Base-by-base conservation (phyloP, 257 asterid species). In the Solanum megistacrolobum region DNA sequence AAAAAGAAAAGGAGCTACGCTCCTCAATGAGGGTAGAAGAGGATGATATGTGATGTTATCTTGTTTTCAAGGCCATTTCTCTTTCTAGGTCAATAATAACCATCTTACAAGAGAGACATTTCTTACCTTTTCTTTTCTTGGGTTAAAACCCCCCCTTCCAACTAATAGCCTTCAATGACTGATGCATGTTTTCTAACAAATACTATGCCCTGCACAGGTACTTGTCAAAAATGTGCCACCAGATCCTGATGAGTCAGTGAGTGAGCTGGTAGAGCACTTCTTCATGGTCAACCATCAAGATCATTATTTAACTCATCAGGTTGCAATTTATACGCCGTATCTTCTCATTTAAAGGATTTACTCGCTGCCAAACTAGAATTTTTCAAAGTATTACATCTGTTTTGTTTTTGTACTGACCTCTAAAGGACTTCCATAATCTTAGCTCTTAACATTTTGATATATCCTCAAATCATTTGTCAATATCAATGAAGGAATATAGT, bases 271-370 rank as follows among this genome's bases (percentile, higher is more conserved):
- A 90, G 98, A 94, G 91, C 98, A 96, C 85, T 96, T 95, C 91
- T 96, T 96, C 92, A 91, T 96, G 96, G 98, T 96, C 93, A 95
- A 96, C 94, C 98, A 96, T 92, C 95, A 96, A 43, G 94, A 96
- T 92, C 91, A 94, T 76, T 96, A 94, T 91, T 93, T 94, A 89
- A 93, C 98, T 90, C 94, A 96, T 92, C 98, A 95, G 99, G 98
- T 95, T 88, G 69, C 68, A 86, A 41, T 87, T 78, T 21, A 34
- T 2, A 81, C 0, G 21, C 29, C 86, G 83, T 86, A 82, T 60
- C 16, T 81, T 85, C 84, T 39, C 39, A 32, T 58, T 38, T 58
- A 25, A 71, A 73, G 35, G 12, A 60, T 76, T 48, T 48, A 34
- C 25, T 29, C 79, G 8, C 35, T 69, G 27, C 29, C 85, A 29